Evolutionary conservation across 305 asterid species (phyloP).

Genomic region (Striga hermonthica): DNA sequence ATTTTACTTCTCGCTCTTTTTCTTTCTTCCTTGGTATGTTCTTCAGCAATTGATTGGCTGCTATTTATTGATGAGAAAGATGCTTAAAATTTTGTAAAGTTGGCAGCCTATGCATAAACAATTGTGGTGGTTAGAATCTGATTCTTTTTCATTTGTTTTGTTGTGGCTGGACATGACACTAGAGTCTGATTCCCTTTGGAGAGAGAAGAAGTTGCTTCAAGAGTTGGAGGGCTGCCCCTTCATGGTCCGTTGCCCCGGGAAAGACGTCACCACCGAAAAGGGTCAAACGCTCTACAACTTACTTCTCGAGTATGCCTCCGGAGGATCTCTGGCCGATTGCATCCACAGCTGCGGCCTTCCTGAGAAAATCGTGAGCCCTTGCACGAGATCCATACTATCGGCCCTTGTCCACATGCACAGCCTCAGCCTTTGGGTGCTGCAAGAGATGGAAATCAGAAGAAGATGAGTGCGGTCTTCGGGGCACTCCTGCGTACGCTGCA

Average conservation of each 20-base stretch:
- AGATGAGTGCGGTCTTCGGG: slow-evolving; percentile 1
- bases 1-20: no score
- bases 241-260: not conserved
- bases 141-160: no score
- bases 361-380: slow-evolving; percentile 20
- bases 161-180: no score
- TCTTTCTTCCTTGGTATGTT: no score
- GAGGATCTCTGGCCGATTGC: slow-evolving; percentile 23
- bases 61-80: no score
- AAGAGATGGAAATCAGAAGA: not conserved
- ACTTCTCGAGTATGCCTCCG: slow-evolving; percentile 27
- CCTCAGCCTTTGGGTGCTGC: slow-evolving; percentile 25
- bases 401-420: slow-evolving; percentile 23
- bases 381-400: slow-evolving; percentile 15
- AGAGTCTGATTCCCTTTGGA: no score
- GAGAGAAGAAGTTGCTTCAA: no score
- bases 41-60: no score
- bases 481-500: slow-evolving; percentile 10
- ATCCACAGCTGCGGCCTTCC: not conserved
- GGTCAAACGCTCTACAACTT: slow-evolving; percentile 27
- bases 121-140: no score
- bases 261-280: slow-evolving; percentile 22
- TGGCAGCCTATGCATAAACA: no score
- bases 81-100: no score
- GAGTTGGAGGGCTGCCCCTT: no score